Conservation (phyloP, 2,329 filamentous ascomycete species). For the Aureobasidium sp. region DNA sequence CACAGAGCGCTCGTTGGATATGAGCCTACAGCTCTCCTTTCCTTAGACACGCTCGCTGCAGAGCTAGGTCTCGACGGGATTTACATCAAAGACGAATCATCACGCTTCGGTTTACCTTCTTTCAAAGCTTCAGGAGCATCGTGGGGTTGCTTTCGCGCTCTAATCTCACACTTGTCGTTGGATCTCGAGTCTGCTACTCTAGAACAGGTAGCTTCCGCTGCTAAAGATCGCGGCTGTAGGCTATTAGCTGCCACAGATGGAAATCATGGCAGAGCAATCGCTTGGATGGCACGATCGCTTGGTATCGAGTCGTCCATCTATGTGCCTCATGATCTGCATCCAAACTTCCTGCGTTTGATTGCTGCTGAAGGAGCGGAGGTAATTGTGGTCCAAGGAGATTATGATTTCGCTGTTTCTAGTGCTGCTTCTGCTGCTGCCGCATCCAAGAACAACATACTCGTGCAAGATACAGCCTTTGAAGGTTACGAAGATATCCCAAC, state of each 20-base stretch:
- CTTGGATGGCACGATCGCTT: slow-evolving; percentile 56
- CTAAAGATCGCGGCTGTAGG: slow-evolving; percentile 24
- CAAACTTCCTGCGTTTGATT: slow-evolving; percentile 47
- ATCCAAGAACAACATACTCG: slow-evolving; percentile 40
- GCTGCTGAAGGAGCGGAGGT: slow-evolving; percentile 54
- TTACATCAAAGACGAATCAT: slow-evolving; percentile 63
- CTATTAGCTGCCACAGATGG: slow-evolving; percentile 63
- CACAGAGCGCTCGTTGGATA: slow-evolving; percentile 52
- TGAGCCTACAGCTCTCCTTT: slow-evolving; percentile 44
- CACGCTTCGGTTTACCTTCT: slow-evolving; percentile 58
- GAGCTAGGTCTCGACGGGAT: slow-evolving; percentile 50
- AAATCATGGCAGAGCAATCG: slow-evolving; percentile 67
- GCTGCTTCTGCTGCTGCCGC: slow-evolving; percentile 28
- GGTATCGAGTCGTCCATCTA: slow-evolving; percentile 49
- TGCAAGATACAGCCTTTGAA: slow-evolving; percentile 61
- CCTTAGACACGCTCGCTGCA: slow-evolving; percentile 45
- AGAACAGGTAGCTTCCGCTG: slow-evolving; percentile 18
- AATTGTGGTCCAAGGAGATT: slow-evolving; percentile 45
- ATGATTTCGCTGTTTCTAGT: slow-evolving; percentile 52
- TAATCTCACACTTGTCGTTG: slow-evolving; percentile 23
- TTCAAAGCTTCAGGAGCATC: slow-evolving; percentile 78
- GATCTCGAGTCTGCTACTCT: neutral
- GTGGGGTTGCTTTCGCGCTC: slow-evolving; percentile 57
- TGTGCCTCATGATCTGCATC: slow-evolving; percentile 52
- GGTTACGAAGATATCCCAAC: slow-evolving; percentile 58